Evolutionary conservation across 306 rosid species (phyloP).

Genomic region (Glycine latifolia): DNA sequence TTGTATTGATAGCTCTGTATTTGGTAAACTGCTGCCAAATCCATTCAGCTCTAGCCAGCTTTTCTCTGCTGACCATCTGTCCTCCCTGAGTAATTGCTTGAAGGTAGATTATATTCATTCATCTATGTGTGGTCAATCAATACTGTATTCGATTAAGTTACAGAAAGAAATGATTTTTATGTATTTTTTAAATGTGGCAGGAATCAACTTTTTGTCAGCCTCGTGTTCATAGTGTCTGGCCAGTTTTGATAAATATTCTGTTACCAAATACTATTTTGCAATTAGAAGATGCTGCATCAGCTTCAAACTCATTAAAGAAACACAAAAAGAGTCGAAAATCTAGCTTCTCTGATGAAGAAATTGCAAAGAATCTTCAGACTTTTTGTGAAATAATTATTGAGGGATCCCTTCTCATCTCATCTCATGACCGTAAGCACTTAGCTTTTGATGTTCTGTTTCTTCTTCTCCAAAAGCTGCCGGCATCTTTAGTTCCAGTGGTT

Average conservation of each 20-base stretch:
- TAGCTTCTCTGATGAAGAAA: constrained; percentile 89
- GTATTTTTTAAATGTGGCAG: constrained; percentile 59
- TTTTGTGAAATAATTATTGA: constrained; percentile 85
- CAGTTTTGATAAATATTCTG: constrained; percentile 72
- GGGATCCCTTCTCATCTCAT: constrained; percentile 87
- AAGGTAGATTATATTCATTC: constrained; percentile 63
- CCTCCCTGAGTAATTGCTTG: constrained; percentile 74
- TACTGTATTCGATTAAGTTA: constrained; percentile 23
- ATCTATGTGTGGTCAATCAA: neutral
- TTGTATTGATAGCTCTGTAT: constrained; percentile 56
- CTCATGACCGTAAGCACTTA: constrained; percentile 97
- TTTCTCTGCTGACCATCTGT: constrained; percentile 72
- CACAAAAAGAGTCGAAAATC: constrained; percentile 81
- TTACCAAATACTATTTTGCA: constrained; percentile 74
- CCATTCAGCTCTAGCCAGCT: constrained; percentile 72
- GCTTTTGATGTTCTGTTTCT: constrained; percentile 83
- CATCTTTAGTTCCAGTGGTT: constrained; percentile 69
- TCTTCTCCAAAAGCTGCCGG: constrained; percentile 79
- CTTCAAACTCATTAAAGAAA: constrained; percentile 81
- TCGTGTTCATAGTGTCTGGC: constrained; percentile 91
- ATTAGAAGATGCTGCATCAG: constrained; percentile 65
- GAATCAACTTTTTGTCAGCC: constrained; percentile 98
- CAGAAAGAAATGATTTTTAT: constrained; percentile 17
- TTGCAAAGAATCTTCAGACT: constrained; percentile 62
- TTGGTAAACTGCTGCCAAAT: constrained; percentile 72